Conservation (phyloP, 441 rosid genomes). For the Brassica balearica region DNA sequence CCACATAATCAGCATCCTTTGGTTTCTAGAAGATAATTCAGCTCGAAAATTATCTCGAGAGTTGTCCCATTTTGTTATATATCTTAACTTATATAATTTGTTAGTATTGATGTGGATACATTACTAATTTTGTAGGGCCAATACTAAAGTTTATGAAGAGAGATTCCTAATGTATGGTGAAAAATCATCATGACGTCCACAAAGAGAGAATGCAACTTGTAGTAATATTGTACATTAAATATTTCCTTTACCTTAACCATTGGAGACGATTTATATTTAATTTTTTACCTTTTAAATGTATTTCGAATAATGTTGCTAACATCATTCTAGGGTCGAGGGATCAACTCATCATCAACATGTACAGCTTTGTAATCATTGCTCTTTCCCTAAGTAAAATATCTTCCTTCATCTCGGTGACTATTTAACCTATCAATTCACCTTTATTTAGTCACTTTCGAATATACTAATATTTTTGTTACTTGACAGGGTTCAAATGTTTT, state of each 20-base stretch:
- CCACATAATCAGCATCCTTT: neutral
- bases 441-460: slow-evolving; percentile 32
- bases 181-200: slow-evolving; percentile 33
- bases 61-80: neutral
- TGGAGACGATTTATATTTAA: slow-evolving; percentile 21
- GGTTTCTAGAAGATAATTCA: slow-evolving; percentile 28
- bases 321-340: slow-evolving; percentile 20
- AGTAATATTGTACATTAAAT: slow-evolving; percentile 21
- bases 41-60: neutral
- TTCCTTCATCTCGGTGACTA: slow-evolving; percentile 22
- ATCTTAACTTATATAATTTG: neutral
- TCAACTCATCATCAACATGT: slow-evolving; percentile 27
- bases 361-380: slow-evolving; percentile 21
- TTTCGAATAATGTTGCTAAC: slow-evolving; percentile 25
- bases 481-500: neutral
- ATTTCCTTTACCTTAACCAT: slow-evolving; percentile 28
- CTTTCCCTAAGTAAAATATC: slow-evolving; percentile 27
- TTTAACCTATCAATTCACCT: slow-evolving; percentile 34
- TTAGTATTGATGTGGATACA: slow-evolving; percentile 1
- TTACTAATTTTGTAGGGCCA: slow-evolving; percentile 28
- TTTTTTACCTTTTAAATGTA: slow-evolving; percentile 4
- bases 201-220: slow-evolving; percentile 33
- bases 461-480: slow-evolving; percentile 6
- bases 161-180: slow-evolving; percentile 27
- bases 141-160: slow-evolving; percentile 16